Evolutionary conservation across 2,329 filamentous ascomycete species (phyloP).

Genomic region (Nigrograna mackinnonii): DNA sequence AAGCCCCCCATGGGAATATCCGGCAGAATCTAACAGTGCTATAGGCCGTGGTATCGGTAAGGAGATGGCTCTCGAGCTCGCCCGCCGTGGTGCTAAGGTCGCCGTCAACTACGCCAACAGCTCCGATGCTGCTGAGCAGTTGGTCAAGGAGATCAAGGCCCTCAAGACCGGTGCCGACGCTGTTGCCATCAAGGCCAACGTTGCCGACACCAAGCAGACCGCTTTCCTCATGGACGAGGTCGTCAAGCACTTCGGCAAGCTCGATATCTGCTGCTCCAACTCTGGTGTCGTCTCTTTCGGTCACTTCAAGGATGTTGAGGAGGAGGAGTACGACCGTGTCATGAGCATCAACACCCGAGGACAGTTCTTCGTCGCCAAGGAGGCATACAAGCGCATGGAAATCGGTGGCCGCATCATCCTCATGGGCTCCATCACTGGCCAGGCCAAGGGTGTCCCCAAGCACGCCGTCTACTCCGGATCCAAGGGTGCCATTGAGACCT

Average conservation of each 20-base stretch:
- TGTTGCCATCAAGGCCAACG: constrained; percentile 69
- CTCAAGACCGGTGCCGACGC: constrained; percentile 63
- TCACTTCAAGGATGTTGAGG: constrained; percentile 57
- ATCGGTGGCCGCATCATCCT: constrained; percentile 57
- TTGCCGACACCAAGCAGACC: constrained; percentile 67
- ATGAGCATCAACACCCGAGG: constrained; percentile 66
- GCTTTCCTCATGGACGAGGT: constrained; percentile 66
- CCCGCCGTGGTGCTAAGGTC: constrained; percentile 66
- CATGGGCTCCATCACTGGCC: constrained; percentile 60
- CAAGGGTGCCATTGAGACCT: constrained; percentile 60
- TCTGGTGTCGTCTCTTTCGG: constrained; percentile 61
- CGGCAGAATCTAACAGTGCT: constrained; percentile 16
- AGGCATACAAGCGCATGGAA: constrained; percentile 58
- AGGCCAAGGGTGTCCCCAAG: constrained; percentile 60
- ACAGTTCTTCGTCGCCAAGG: constrained; percentile 65
- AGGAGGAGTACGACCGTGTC: constrained; percentile 61
- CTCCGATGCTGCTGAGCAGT: constrained; percentile 64
- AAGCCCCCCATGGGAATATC: neutral
- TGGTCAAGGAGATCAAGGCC: constrained; percentile 68
- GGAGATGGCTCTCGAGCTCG: constrained; percentile 69
- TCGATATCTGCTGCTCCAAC: constrained; percentile 74
- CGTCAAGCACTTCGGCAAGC: constrained; percentile 65
- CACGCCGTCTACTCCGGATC: constrained; percentile 58
- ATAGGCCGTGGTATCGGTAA: constrained; percentile 67
- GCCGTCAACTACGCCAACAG: constrained; percentile 72